Conservation (phyloP, 305 asterid species). For the Lippia alba region DNA sequence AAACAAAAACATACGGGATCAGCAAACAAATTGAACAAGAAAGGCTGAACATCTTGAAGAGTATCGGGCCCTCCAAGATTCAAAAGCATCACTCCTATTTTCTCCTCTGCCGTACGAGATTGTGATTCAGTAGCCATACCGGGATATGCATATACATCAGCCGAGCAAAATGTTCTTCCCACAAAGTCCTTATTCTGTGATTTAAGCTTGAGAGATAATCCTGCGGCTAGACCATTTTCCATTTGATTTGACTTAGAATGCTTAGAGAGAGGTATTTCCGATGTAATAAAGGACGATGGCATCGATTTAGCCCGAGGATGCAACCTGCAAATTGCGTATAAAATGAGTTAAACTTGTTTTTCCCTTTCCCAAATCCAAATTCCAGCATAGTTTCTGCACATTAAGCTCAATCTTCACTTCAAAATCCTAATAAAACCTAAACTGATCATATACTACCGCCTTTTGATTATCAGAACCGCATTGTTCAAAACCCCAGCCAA, state of each 20-base stretch:
- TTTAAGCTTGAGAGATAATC: conserved; percentile 40
- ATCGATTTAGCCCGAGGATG: conserved; percentile 20
- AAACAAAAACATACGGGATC: conserved; percentile 59
- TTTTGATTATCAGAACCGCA: neutral
- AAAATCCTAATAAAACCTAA: neutral
- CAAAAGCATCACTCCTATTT: conserved; percentile 80
- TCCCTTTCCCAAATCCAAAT: neutral
- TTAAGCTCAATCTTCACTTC: neutral
- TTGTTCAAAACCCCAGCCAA: conserved; percentile 1
- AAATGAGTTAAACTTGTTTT: neutral
- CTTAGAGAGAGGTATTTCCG: neutral
- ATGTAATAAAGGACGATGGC: conserved; percentile 7
- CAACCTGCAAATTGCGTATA: conserved; percentile 23
- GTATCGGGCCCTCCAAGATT: conserved; percentile 93
- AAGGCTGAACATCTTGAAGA: conserved; percentile 81
- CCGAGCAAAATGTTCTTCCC: conserved; percentile 52
- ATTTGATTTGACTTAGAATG: conserved; percentile 29
- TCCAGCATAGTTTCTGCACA: neutral
- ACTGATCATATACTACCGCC: neutral
- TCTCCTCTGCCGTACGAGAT: conserved; percentile 55
- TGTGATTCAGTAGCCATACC: conserved; percentile 36
- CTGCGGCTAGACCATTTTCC: conserved; percentile 31
- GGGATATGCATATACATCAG: conserved; percentile 46
- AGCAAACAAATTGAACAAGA: conserved; percentile 73
- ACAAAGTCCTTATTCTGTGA: conserved; percentile 35